A percentile compares a stretch with the other conserved stretches of the same genome.
Conservation (phyloP, 768 basidiomycete species). For the Lentinula aciculospora region DNA sequence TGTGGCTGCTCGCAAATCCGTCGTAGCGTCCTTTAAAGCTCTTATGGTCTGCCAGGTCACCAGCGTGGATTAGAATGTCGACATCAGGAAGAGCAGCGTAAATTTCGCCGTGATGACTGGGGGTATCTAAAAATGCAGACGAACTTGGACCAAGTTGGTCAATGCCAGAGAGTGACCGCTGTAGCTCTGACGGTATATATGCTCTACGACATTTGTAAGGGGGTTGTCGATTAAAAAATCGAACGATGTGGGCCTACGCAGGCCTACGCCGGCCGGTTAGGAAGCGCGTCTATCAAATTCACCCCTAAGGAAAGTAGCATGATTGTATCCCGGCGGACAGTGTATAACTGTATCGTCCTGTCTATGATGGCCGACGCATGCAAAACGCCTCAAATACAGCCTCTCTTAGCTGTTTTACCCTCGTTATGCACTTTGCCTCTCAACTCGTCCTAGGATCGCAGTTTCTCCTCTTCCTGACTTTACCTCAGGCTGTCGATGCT, state of each 20-base stretch:
- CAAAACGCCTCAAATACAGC: not conserved
- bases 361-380: not conserved
- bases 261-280: not conserved
- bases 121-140: slow-evolving; percentile 35
- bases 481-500: not conserved
- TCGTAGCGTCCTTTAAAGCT: slow-evolving; percentile 22
- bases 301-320: too few species aligned
- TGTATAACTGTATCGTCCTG: too few species aligned
- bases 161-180: not conserved
- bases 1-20: slow-evolving; percentile 29
- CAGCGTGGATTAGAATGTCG: slow-evolving; percentile 36
- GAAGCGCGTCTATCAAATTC: too few species aligned
- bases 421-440: not conserved
- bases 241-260: not conserved
- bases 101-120: slow-evolving; percentile 21
- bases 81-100: slow-evolving; percentile 27
- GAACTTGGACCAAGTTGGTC: slow-evolving; percentile 16
- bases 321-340: too few species aligned
- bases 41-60: slow-evolving; percentile 27
- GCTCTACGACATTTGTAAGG: not conserved
- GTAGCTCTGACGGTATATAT: not conserved
- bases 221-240: not conserved
- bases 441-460: not conserved
- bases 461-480: not conserved
- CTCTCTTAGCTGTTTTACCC: not conserved